A percentile compares a stretch with the other conserved stretches of the same genome.
Conservation (phyloP, 2,329 filamentous ascomycete species). For the Pyricularia sp. region DNA sequence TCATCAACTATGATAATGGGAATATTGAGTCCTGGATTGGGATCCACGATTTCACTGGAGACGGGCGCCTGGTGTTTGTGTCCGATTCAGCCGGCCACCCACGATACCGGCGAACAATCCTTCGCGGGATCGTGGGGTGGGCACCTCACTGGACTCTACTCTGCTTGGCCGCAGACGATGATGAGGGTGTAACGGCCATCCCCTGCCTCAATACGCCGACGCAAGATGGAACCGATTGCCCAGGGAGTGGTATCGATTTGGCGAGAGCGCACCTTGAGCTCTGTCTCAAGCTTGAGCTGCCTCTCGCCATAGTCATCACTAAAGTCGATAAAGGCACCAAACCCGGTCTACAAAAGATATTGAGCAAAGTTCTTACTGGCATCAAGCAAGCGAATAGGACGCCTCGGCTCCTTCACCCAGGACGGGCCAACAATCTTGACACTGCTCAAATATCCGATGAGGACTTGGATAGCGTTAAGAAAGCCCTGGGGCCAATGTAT, state of each 20-base stretch:
- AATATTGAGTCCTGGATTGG: slow-evolving; percentile 92
- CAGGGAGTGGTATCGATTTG: slow-evolving; percentile 53
- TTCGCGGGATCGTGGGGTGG: slow-evolving; percentile 90
- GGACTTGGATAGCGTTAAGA: slow-evolving; percentile 50
- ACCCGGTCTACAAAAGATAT: slow-evolving; percentile 55
- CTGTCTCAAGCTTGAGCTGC: slow-evolving; percentile 70
- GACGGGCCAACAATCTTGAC: slow-evolving; percentile 27
- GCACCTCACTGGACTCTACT: slow-evolving; percentile 88
- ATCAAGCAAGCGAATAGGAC: slow-evolving; percentile 68
- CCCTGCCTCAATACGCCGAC: neutral
- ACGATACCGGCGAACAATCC: slow-evolving; percentile 77
- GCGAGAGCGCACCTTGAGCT: slow-evolving; percentile 75
- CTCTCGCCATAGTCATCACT: slow-evolving; percentile 75
- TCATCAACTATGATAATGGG: slow-evolving; percentile 78
- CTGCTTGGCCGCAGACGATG: slow-evolving; percentile 73
- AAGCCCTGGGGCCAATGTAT: slow-evolving; percentile 41
- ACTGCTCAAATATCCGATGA: slow-evolving; percentile 45
- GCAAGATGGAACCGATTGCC: neutral
- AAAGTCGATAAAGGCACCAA: slow-evolving; percentile 84
- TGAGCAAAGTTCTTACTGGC: slow-evolving; percentile 61
- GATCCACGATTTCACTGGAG: slow-evolving; percentile 70
- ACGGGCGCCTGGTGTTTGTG: slow-evolving; percentile 73
- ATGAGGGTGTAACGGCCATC: neutral
- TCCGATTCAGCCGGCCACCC: slow-evolving; percentile 90
- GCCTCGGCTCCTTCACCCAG: slow-evolving; percentile 62